Evolutionary conservation across 148 eudicot species (phyloP), one percentile per base, ranked within the genome.

Genomic region (Diospyros kaki): DNA sequence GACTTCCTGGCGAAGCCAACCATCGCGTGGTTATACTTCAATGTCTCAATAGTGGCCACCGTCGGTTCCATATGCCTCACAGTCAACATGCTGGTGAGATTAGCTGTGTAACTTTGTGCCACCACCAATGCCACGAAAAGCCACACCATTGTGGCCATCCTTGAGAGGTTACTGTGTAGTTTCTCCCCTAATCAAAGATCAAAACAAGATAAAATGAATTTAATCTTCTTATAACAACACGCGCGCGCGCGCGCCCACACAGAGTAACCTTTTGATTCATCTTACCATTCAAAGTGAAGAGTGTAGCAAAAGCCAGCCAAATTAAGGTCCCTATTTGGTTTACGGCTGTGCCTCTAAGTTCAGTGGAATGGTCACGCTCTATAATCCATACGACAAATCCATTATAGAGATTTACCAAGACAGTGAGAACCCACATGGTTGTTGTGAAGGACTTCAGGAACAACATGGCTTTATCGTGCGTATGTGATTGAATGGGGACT

Each of bases 301-400:
- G 76, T 28, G 86, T 75, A 68, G 75, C 28, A 80, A 80, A 69
- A 1, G 80, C 73, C 73, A 85, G 83, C 84, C 86, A 83, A 4
- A 78, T 51, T 2, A 68, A 69, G n/a, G 55, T 78, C 9, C 80
- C 68, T 0, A 85, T 69, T 40, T 85, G 86, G 17, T 80, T 58
- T 45, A 18, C 76, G 82, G 74, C 69, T 5, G 76, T 11, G 1
- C 86, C 88, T 14, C 70, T 70, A 17, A 83, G 81, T 10, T 69
- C 84, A 0, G 64, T 44, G 43, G 83, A 81, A n/a, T 51, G 38
- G 44, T 64, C 62, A 38, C 73, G 75, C 66, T 81, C 84, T 64
- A 83, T 43, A 15, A 73, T 63, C 86, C 88, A 86, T 18, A 81
- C 76, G 1, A 84, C 56, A 13, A 84, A 11, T 77, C 77, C 73